Percentiles rank a stretch among this genome's conserved stretches.
These are phyloP conservation scores for Apophysomyces sp. DNA, from an alignment of 371 early-diverging fungal genomes.

Conservation along the genomic window DNA sequence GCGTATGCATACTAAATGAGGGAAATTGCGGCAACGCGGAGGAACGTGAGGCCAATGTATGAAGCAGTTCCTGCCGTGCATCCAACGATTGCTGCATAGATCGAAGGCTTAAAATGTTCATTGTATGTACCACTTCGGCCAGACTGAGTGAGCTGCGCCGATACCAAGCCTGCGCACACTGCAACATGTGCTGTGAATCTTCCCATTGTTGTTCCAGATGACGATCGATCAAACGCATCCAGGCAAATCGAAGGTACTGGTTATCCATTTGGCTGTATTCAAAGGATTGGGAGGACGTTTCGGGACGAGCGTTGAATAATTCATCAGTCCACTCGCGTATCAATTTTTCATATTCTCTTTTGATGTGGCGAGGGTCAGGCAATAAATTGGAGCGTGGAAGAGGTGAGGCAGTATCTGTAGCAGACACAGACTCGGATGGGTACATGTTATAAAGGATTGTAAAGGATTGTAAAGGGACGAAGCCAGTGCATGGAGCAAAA, in stretches of 20 bases:
- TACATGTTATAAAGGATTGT: background rate
- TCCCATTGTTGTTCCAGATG: slow-evolving; percentile 43
- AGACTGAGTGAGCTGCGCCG: slow-evolving; percentile 19
- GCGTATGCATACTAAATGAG: too few species aligned
- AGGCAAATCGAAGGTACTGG: slow-evolving; percentile 17
- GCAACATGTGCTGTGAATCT: slow-evolving; percentile 41
- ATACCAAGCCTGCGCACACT: slow-evolving; percentile 46
- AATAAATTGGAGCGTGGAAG: background rate
- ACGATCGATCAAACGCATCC: slow-evolving; percentile 31
- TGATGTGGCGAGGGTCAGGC: slow-evolving; percentile 11
- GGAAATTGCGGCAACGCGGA: background rate
- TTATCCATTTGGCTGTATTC: background rate
- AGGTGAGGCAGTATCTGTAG: background rate
- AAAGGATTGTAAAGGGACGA: background rate
- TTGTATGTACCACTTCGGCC: slow-evolving; percentile 34
- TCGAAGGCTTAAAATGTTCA: slow-evolving; percentile 38
- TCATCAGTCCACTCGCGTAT: slow-evolving; percentile 33
- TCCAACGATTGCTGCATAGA: slow-evolving; percentile 35
- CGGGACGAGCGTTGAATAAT: slow-evolving; percentile 13
- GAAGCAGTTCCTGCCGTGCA: slow-evolving; percentile 33
- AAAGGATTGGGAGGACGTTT: background rate
- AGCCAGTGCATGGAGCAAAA: background rate
- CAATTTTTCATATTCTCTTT: slow-evolving; percentile 35
- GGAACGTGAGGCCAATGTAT: slow-evolving; percentile 15
- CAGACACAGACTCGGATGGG: background rate